Base-by-base conservation (phyloP, 2,329 filamentous ascomycete species). In the Madurella mycetomatis region DNA sequence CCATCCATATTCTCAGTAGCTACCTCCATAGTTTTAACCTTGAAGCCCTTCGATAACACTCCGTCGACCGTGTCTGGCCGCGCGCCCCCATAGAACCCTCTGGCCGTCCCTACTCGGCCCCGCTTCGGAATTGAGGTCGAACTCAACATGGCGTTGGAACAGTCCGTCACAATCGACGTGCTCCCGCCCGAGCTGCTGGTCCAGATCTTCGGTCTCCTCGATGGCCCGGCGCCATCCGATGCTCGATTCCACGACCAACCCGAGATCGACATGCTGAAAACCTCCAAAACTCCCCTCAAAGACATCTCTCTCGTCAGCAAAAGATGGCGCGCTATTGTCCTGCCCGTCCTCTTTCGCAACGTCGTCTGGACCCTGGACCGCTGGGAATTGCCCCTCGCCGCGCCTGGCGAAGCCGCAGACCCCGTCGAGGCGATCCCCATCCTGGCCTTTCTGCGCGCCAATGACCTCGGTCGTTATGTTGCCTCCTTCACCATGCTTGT, bases 311-410 rank as follows among this genome's bases (percentile, higher is more conserved):
- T 73, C 5, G 77, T 83, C 12, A 83, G 76, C 34, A 77, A 69
- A 30, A 67, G 72, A 41, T 83, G 85, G 74, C 77, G 80, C 41
- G 67, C 70, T 16, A 70, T 80, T 9, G 70, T 73, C 0, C 70
- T 82, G 8, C 82, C 80, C 0, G 50, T 72, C 0, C 77, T 89
- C 4, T 89, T 87, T 70, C 75, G 75, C 37, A 73, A 85, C 66
- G 70, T 74, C 13, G 53, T 73, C 16, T 79, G 76, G 76, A 62
- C 61, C 2, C 58, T 75, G 45, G 65, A 69, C 50, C 63, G 65
- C 39, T 65, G 67, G 44, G 60, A 66, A 39, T 64, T 68, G 40
- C 53, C 65, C 5, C 64, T 65, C 16, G 49, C 55, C 42, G 60
- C 63, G 39, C 51, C 53, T 15, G 39, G 43, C 40, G 43, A 59